Evolutionary conservation across 73 alveolate genomes (phyloP), one percentile per base, ranked within the genome.

Genomic region (Urostyla sp.): DNA sequence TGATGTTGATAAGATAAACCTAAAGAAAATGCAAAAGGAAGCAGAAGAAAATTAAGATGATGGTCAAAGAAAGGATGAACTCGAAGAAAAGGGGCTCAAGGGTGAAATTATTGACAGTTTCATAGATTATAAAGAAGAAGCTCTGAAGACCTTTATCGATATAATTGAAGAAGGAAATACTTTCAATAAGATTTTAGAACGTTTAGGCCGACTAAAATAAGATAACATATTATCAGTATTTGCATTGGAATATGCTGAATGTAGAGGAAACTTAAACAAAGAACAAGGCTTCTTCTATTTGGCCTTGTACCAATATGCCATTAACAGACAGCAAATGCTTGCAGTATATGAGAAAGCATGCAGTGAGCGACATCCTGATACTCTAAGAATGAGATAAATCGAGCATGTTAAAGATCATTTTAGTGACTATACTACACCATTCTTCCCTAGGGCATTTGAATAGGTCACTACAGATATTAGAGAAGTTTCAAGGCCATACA

Each of bases 51-150:
- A 69, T n/a, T n/a, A n/a, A n/a, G n/a, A n/a, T n/a, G n/a, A n/a
- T n/a, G n/a, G n/a, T n/a, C n/a, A n/a, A 35, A 32, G 72, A 24
- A 76, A 85, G 26, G 83, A 85, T 21, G 20, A 45, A 45, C 45
- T 58, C n/a, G 84, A 54, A 0, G 87, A 76, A 38, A 76, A 48
- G 80, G 73, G 79, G 7, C 31, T 60, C 6, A 32, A 2, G n/a
- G 90, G 69, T 24, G 84, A 79, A 67, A 76, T 52, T 1, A 79
- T 32, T 1, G 87, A 75, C 30, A 13, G 26, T 7, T 66, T 82
- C 34, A 45, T 82, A n/a, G 80, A 80, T 55, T 80, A 87, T 52
- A 87, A 87, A 46, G 90, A 80, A 51, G 94, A 87, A 67, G 90
- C 90, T 31, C 61, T 87, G 27, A 76, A 80, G 53, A 54, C 84